These are phyloP conservation scores for Pythium graminicola DNA, from an alignment of 352 stramenopile genomes.

Conservation along the genomic window DNA sequence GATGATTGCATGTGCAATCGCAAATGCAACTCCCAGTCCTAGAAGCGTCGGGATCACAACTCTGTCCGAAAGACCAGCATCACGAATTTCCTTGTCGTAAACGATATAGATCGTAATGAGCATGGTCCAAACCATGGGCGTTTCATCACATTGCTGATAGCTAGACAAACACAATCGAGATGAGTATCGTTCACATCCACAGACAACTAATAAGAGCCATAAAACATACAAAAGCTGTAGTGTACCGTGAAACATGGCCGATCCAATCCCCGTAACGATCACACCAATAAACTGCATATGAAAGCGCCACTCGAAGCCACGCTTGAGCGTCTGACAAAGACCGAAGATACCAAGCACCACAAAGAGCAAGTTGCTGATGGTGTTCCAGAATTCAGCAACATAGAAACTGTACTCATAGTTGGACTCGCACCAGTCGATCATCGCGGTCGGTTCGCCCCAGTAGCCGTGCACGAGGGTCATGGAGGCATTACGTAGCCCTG, in stretches of 20 bases:
- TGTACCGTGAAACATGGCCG: constrained; percentile 80
- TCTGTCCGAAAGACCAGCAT: constrained; percentile 31
- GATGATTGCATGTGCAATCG: background rate
- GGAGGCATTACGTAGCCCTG: background rate
- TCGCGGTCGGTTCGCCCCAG: constrained; percentile 69
- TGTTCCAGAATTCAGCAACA: constrained; percentile 88
- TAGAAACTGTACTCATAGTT: constrained; percentile 80
- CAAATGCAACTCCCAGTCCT: background rate
- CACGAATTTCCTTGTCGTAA: constrained; percentile 66
- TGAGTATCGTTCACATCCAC: background rate
- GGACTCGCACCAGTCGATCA: constrained; percentile 82
- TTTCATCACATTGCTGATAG: constrained; percentile 77
- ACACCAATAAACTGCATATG: constrained; percentile 59
- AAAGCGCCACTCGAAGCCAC: constrained; percentile 75
- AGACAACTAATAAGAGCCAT: too few relatives aligned
- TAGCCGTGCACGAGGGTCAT: background rate
- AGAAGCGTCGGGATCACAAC: constrained; percentile 2
- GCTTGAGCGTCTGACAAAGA: constrained; percentile 43
- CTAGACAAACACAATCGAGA: too few relatives aligned
- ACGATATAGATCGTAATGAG: constrained; percentile 72
- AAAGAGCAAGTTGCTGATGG: constrained; percentile 75
- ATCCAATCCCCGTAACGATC: constrained; percentile 74
- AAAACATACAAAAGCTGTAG: constrained; percentile 50
- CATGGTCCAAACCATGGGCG: constrained; percentile 79
- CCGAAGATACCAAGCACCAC: constrained; percentile 70